Percentiles rank a stretch among this genome's conserved stretches.
Conservation (phyloP, 2,329 filamentous ascomycete genomes). For the Hyphodiscus sp. region DNA sequence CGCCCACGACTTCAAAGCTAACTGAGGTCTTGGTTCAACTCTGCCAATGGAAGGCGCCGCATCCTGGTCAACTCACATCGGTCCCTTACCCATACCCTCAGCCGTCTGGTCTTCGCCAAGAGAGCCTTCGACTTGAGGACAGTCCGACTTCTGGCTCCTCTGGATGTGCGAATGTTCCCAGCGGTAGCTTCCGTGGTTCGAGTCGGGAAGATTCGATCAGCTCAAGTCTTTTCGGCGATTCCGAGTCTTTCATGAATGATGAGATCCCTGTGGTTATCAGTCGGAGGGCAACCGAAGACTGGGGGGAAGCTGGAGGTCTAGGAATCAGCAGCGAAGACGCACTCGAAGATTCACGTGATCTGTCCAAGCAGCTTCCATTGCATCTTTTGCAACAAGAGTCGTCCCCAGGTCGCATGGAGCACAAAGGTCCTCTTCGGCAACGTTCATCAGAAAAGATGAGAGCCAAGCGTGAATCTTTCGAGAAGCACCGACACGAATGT, state of each 20-base stretch:
- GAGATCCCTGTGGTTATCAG: constrained; percentile 71
- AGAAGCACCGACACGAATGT: constrained; percentile 66
- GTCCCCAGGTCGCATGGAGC: constrained; percentile 55
- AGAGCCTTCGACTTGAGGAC: constrained; percentile 60
- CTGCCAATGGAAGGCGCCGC: constrained; percentile 87
- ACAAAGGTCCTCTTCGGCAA: constrained; percentile 40
- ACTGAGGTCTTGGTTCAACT: constrained; percentile 80
- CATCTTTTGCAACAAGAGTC: constrained; percentile 55
- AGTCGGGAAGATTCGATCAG: constrained; percentile 85
- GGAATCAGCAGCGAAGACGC: constrained; percentile 62
- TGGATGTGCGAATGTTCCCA: constrained; percentile 66
- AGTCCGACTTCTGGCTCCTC: constrained; percentile 67
- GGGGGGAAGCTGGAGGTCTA: constrained; percentile 71
- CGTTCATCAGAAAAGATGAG: constrained; percentile 68
- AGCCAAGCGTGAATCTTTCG: constrained; percentile 67
- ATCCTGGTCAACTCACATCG: constrained; percentile 38
- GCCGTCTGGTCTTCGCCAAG: constrained; percentile 59
- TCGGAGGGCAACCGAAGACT: constrained; percentile 68
- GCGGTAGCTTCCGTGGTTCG: constrained; percentile 70
- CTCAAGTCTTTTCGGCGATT: constrained; percentile 81
- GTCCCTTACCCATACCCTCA: constrained; percentile 44
- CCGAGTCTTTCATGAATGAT: constrained; percentile 70
- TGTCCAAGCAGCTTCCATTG: constrained; percentile 39
- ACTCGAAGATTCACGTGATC: constrained; percentile 30
- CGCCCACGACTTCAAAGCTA: constrained; percentile 85